Evolutionary conservation across 179 eudicot genomes (phyloP), one percentile per base, ranked within the genome.

Genomic region (Beta macrorhiza): DNA sequence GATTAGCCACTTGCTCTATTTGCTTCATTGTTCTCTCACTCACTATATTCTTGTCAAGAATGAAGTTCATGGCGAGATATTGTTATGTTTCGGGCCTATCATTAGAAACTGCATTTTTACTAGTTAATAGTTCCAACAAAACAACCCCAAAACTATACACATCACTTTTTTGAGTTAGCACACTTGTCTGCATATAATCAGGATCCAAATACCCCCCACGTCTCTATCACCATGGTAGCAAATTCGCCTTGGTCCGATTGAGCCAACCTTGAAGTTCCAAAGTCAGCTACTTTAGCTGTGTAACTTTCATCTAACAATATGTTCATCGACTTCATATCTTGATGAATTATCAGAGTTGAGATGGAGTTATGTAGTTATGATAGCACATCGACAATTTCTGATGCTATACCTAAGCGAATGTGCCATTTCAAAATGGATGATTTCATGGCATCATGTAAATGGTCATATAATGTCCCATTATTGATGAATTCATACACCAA

Each of bases 21-120:
- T 29, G 32, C 32, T 29, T 29, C 32, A 29, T 29, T 29, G 32
- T 29, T 29, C 32, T 29, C 32, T 29, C 32, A 29, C 32, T 29
- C 32, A 29, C 32, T 29, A 29, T 0, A 29, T 29, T 29, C 1
- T 29, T 29, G 32, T 29, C 32, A 29, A 29, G 32, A 29, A 0
- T 29, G 32, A 29, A 29, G 32, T 29, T 29, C 32, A 29, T 29
- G 32, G 32, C 80, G 14, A 87, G 83, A 49, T 75, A 44, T 62
- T 84, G 47, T 7, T 84, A 81, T 1, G 8, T 32, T 67, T 83
- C 85, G 2, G 81, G 77, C 57, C 85, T 73, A 11, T 58, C 79
- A 49, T 57, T 22, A 5, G 81, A 81, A 44, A 86, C 1, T 19
- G 79, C 85, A 17, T 65, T 58, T 58, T 58, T 58, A 6, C 63